Conservation (phyloP, 164 flowering plant species). For the Berberis vulgaris region DNA sequence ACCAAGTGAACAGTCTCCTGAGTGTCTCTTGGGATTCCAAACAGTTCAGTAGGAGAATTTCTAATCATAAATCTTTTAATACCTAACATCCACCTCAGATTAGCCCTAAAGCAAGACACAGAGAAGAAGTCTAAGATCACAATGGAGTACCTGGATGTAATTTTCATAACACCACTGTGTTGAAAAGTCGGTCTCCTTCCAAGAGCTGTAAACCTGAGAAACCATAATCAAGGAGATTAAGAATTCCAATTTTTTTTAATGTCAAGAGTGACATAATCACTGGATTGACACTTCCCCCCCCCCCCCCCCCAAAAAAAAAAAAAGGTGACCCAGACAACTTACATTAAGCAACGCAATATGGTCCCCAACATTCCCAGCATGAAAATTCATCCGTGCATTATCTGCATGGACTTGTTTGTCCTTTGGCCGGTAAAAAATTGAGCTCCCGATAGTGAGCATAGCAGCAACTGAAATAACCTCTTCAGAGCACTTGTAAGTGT, state of each 20-base stretch:
- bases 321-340: not conserved
- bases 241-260: not conserved
- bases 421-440: constrained; percentile 92
- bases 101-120: not conserved
- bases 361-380: constrained; percentile 94
- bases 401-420: constrained; percentile 99
- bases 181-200: constrained; percentile 90
- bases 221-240: not conserved
- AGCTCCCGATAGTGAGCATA: constrained; percentile 91
- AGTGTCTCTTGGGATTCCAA: too few species aligned
- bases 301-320: too few species aligned
- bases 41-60: too few species aligned
- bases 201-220: constrained; percentile 69
- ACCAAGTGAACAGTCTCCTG: too few species aligned
- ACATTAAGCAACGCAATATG: constrained; percentile 95
- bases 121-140: not conserved
- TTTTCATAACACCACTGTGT: constrained; percentile 98
- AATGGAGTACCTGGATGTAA: constrained; percentile 64
- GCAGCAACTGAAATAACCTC: constrained; percentile 91
- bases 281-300: too few species aligned
- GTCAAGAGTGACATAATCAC: not conserved
- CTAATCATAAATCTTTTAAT: not conserved
- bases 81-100: not conserved
- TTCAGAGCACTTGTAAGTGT: constrained; percentile 78
- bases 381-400: constrained; percentile 92